These are phyloP conservation scores for Graphilbum ipis-grandicollis DNA, from an alignment of 2,329 filamentous ascomycete species.

Conservation along the genomic window DNA sequence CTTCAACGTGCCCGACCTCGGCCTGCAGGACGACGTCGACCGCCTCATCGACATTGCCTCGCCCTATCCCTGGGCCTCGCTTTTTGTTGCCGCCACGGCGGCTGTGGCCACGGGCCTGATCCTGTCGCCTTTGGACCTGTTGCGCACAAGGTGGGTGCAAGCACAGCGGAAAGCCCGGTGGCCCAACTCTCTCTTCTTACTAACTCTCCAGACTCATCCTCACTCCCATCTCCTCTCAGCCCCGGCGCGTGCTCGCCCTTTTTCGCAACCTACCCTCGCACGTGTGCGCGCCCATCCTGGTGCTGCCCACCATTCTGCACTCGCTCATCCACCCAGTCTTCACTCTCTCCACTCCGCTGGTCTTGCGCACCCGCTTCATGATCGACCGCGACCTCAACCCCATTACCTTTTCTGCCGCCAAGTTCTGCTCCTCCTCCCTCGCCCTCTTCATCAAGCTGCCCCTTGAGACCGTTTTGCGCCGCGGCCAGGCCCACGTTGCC, in stretches of 20 bases:
- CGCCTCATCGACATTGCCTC: conserved; percentile 56
- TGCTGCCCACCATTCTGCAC: conserved; percentile 75
- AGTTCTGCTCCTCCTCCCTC: conserved; percentile 62
- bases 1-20: conserved; percentile 74
- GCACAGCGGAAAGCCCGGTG: no score
- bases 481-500: conserved; percentile 60
- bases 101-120: conserved; percentile 60
- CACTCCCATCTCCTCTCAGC: conserved; percentile 57
- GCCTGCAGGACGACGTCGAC: conserved; percentile 59
- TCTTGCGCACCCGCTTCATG: conserved; percentile 69
- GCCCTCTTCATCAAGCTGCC: conserved; percentile 80
- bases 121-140: conserved; percentile 74
- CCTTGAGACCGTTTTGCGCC: conserved; percentile 76
- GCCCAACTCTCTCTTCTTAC: neutral
- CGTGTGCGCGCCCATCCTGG: conserved; percentile 49
- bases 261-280: conserved; percentile 67
- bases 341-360: conserved; percentile 64
- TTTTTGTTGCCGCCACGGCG: conserved; percentile 51
- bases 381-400: conserved; percentile 73
- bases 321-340: conserved; percentile 71
- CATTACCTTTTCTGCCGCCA: conserved; percentile 62
- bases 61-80: conserved; percentile 63
- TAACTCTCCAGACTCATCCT: conserved; percentile 49
- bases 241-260: conserved; percentile 62
- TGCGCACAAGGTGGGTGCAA: conserved; percentile 59